Evolutionary conservation across 2,329 filamentous ascomycete genomes (phyloP).

Genomic region (Trichoderma harzianum): DNA sequence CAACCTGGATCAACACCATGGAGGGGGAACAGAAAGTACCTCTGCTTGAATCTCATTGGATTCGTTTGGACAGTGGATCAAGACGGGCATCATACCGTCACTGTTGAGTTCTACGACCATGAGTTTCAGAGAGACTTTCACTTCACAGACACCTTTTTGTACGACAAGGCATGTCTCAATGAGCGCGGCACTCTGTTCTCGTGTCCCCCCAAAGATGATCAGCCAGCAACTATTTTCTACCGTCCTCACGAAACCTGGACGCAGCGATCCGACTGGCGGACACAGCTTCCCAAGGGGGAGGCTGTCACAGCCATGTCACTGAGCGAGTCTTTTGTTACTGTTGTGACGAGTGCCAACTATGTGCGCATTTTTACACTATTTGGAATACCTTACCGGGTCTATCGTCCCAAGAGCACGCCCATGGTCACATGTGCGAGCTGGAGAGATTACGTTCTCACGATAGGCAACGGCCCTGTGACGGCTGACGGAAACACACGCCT

Average conservation of each 20-base stretch:
- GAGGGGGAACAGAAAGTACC: constrained; percentile 89
- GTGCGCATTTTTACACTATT: constrained; percentile 91
- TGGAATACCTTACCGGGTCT: constrained; percentile 83
- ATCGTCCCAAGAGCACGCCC: constrained; percentile 84
- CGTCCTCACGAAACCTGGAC: constrained; percentile 97
- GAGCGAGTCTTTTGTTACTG: constrained; percentile 86
- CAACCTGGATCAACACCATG: constrained; percentile 95
- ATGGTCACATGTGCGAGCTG: constrained; percentile 92
- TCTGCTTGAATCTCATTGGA: constrained; percentile 89
- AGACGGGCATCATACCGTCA: constrained; percentile 88
- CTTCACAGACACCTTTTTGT: constrained; percentile 92
- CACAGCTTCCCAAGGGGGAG: constrained; percentile 82
- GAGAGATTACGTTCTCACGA: constrained; percentile 92
- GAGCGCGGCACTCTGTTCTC: constrained; percentile 84
- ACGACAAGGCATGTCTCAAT: constrained; percentile 91
- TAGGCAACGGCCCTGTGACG: constrained; percentile 86
- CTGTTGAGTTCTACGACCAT: constrained; percentile 95
- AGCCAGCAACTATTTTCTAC: constrained; percentile 84
- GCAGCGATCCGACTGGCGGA: constrained; percentile 83
- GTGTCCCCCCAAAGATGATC: constrained; percentile 64
- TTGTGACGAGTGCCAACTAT: constrained; percentile 82
- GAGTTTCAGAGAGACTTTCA: constrained; percentile 92
- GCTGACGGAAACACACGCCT: constrained; percentile 75
- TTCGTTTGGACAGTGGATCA: constrained; percentile 98
- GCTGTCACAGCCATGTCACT: constrained; percentile 83